A percentile compares a stretch with the other conserved stretches of the same genome.
These are phyloP conservation scores for Penicillium coffeae DNA, from an alignment of 495 filamentous ascomycete species.

Conservation along the genomic window DNA sequence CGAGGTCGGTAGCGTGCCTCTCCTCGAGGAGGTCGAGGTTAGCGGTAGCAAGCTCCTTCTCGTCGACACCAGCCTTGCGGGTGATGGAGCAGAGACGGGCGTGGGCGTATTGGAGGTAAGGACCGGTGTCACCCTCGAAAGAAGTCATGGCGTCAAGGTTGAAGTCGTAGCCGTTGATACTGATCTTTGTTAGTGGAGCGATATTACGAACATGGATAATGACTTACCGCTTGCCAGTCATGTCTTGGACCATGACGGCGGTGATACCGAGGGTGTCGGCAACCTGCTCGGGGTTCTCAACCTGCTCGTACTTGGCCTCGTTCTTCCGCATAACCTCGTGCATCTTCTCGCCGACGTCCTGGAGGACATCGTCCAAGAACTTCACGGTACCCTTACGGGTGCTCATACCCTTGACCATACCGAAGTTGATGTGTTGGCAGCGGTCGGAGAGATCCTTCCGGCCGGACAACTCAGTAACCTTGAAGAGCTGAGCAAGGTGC, in stretches of 20 bases:
- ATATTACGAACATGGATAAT: not conserved
- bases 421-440: constrained; percentile 71
- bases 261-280: constrained; percentile 60
- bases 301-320: constrained; percentile 60
- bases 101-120: constrained; percentile 67
- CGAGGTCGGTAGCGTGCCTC: constrained; percentile 53
- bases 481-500: constrained; percentile 70
- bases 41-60: constrained; percentile 44
- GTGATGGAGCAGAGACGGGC: constrained; percentile 63
- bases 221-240: constrained; percentile 62
- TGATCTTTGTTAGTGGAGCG: constrained; percentile 23
- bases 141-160: constrained; percentile 66
- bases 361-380: constrained; percentile 65
- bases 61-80: constrained; percentile 46
- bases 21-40: constrained; percentile 57
- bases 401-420: constrained; percentile 68
- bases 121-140: constrained; percentile 69
- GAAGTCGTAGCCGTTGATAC: constrained; percentile 64
- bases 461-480: constrained; percentile 66
- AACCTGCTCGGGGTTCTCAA: constrained; percentile 54
- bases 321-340: constrained; percentile 69
- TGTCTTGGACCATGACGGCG: constrained; percentile 70
- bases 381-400: constrained; percentile 67
- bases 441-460: constrained; percentile 55
- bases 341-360: constrained; percentile 63